Evolutionary conservation across 371 early-diverging fungal species (phyloP).

Genomic region (Mortierella sp.): DNA sequence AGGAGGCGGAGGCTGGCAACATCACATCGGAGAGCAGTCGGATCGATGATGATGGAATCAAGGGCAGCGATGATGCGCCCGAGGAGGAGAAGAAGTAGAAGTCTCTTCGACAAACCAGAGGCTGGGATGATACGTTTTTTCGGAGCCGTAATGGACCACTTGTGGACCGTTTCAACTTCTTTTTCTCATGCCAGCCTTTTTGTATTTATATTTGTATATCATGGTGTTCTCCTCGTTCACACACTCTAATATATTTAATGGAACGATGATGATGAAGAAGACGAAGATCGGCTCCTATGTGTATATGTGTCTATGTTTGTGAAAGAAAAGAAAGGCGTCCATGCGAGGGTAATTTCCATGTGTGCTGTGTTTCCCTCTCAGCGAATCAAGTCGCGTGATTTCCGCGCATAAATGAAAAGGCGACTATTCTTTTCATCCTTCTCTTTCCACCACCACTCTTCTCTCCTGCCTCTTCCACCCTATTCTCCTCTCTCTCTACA

Average conservation of each 20-base stretch:
- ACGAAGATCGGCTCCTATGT: background rate
- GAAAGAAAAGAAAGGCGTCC: background rate
- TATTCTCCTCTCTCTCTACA: background rate
- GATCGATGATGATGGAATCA: background rate
- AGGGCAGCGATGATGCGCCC: background rate
- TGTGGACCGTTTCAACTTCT: background rate
- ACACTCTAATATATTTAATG: constrained; percentile 24
- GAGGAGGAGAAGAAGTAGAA: background rate
- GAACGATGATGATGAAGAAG: constrained; percentile 1
- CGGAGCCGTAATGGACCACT: background rate
- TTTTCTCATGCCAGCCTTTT: constrained; percentile 19
- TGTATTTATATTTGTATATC: constrained; percentile 7
- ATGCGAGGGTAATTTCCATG: background rate
- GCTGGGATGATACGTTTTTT: constrained; percentile 51
- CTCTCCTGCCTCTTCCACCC: background rate
- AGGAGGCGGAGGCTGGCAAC: background rate
- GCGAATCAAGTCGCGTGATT: background rate
- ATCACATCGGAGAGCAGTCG: background rate
- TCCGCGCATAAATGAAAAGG: background rate
- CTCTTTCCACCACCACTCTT: background rate
- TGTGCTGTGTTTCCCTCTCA: background rate
- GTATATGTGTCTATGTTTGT: background rate
- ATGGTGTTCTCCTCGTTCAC: constrained; percentile 46
- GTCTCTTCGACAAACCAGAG: background rate
- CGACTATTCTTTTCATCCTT: background rate